Percentiles rank a stretch among this genome's conserved stretches.
phyloP scores from a whole-genome alignment of 371 early-diverging fungal species.

The Mortierella sp. region DNA sequence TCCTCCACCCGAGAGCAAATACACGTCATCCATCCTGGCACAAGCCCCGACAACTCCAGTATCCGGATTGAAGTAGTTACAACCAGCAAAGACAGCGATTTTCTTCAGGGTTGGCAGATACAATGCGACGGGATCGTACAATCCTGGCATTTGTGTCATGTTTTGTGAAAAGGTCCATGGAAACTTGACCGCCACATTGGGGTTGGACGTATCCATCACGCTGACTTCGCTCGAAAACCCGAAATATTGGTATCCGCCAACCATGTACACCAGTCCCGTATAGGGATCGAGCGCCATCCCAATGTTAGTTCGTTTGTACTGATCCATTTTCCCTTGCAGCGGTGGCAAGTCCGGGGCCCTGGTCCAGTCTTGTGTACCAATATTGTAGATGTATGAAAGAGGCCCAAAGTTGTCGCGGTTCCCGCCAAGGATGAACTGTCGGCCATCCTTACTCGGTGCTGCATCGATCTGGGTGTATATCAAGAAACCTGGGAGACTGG shows the following conservation, averaged over 20 bases:
- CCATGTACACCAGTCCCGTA: slow-evolving; percentile 29
- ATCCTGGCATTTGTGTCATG: slow-evolving; percentile 6
- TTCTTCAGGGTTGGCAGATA: slow-evolving; percentile 28
- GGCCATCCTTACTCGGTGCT: slow-evolving; percentile 24
- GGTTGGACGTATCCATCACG: slow-evolving; percentile 11
- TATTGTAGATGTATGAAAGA: slow-evolving; percentile 28
- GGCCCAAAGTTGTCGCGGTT: slow-evolving; percentile 29
- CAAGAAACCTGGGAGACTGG: slow-evolving; percentile 1
- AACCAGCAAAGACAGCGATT: slow-evolving; percentile 26
- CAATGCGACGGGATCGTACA: slow-evolving; percentile 22
- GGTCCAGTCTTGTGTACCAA: slow-evolving; percentile 6
- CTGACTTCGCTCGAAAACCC: slow-evolving; percentile 22
- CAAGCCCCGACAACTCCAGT: slow-evolving; percentile 5
- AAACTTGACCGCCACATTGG: slow-evolving; percentile 7
- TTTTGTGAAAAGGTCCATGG: slow-evolving; percentile 11
- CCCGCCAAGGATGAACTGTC: slow-evolving; percentile 35
- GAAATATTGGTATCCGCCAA: slow-evolving; percentile 13
- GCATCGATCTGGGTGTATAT: slow-evolving; percentile 21
- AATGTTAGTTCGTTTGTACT: slow-evolving; percentile 39
- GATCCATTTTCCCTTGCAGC: not conserved
- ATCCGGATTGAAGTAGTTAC: not conserved
- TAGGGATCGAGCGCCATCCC: slow-evolving; percentile 26
- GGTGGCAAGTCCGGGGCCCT: slow-evolving; percentile 14
- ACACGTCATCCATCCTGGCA: slow-evolving; percentile 5
- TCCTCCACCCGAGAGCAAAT: slow-evolving; percentile 12